Percentiles rank a stretch among this genome's conserved stretches.
These are phyloP conservation scores for Serendipita vermifera DNA, from an alignment of 768 basidiomycete species.

Conservation along the genomic window DNA sequence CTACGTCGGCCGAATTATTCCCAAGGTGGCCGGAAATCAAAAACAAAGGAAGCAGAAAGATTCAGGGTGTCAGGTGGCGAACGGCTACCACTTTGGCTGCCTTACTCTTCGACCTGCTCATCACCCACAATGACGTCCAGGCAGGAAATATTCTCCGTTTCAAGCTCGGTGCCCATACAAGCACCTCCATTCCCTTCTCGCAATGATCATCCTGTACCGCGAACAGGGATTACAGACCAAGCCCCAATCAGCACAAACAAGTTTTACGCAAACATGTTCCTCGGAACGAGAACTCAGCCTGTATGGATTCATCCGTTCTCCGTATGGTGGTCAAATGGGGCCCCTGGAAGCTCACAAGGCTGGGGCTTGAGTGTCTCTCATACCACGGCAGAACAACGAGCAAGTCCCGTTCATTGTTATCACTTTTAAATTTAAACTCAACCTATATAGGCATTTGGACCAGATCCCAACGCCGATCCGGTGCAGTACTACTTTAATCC, in stretches of 20 bases:
- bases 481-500: constrained; percentile 9
- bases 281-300: neutral
- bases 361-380: constrained; percentile 8
- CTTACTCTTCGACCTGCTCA: no score
- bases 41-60: no score
- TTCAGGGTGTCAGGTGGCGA: no score
- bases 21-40: no score
- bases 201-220: constrained; percentile 9
- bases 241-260: constrained; percentile 9
- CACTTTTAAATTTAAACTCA: neutral
- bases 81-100: no score
- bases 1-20: no score
- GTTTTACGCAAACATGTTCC: constrained; percentile 12
- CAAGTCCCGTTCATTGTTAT: neutral
- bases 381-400: neutral
- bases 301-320: constrained; percentile 8
- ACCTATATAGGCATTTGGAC: constrained; percentile 7
- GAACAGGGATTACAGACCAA: neutral
- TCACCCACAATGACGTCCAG: no score
- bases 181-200: constrained; percentile 3
- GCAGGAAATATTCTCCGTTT: no score
- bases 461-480: constrained; percentile 4
- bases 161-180: no score
- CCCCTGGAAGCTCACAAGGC: neutral
- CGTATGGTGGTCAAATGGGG: neutral